Conservation (phyloP, 2,329 filamentous ascomycete species). For the Nothopassalora personata region DNA sequence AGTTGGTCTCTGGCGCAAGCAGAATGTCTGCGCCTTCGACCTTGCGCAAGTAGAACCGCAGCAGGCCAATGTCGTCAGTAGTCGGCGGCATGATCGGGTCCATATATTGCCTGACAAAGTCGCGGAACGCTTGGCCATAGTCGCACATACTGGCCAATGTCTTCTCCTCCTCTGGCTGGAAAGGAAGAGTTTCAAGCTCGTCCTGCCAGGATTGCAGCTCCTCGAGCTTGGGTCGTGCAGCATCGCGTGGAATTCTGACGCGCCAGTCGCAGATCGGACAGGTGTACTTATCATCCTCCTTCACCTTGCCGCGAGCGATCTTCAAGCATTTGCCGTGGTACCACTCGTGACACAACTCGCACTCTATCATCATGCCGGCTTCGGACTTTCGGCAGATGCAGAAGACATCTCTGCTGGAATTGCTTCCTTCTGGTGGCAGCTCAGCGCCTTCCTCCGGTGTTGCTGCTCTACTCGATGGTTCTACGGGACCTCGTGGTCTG, state of each 20-base stretch:
- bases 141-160: conserved; percentile 80
- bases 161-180: conserved; percentile 93
- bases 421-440: conserved; percentile 42
- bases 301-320: conserved; percentile 94
- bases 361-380: conserved; percentile 99
- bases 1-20: conserved; percentile 90
- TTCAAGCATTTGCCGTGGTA: conserved; percentile 98
- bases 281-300: conserved; percentile 97
- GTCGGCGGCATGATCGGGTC: conserved; percentile 70
- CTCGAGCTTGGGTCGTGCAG: conserved; percentile 88
- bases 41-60: conserved; percentile 93
- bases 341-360: conserved; percentile 97
- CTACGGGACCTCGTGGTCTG: conserved; percentile 81
- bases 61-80: conserved; percentile 77
- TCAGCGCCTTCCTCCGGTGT: conserved; percentile 45
- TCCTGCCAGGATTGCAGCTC: conserved; percentile 79
- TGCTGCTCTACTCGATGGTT: conserved; percentile 82
- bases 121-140: conserved; percentile 76
- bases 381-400: conserved; percentile 92
- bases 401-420: conserved; percentile 71
- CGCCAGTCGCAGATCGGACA: conserved; percentile 98
- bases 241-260: conserved; percentile 93
- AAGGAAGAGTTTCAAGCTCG: conserved; percentile 68
- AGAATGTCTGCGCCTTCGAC: conserved; percentile 95
- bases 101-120: conserved; percentile 73